Percentiles rank a stretch among this genome's conserved stretches.
These are phyloP conservation scores for Lasiodiplodia sp. DNA, from an alignment of 2,329 filamentous ascomycete genomes.

Conservation along the genomic window DNA sequence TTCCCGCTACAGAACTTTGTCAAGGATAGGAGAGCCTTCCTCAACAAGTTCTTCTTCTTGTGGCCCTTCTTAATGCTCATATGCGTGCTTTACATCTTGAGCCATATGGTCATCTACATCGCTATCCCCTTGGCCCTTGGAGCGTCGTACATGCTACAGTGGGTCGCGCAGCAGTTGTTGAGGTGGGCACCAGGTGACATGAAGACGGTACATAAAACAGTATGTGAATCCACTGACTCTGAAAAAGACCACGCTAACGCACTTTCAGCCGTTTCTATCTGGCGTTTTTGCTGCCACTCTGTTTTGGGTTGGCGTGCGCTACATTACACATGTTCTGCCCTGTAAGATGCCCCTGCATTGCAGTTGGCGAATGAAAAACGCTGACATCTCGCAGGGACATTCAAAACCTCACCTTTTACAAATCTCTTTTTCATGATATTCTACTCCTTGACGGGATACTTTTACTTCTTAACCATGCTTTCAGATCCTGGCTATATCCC, in stretches of 20 bases:
- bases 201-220: constrained; percentile 87
- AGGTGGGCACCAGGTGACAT: constrained; percentile 87
- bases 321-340: constrained; percentile 76
- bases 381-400: constrained; percentile 65
- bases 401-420: constrained; percentile 70
- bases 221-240: constrained; percentile 55
- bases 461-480: constrained; percentile 85
- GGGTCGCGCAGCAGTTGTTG: constrained; percentile 77
- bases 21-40: constrained; percentile 78
- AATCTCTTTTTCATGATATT: constrained; percentile 77
- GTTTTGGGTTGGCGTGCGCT: constrained; percentile 80
- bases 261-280: constrained; percentile 79
- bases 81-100: constrained; percentile 73
- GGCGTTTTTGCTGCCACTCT: constrained; percentile 90
- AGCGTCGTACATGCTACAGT: constrained; percentile 75
- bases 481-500: constrained; percentile 93
- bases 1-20: constrained; percentile 78
- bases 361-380: constrained; percentile 20
- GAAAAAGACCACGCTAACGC: background rate
- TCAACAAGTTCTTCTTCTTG: constrained; percentile 86
- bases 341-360: constrained; percentile 57
- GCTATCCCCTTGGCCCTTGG: constrained; percentile 76
- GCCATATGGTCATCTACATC: constrained; percentile 75
- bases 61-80: constrained; percentile 84
- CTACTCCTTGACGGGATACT: constrained; percentile 76